Evolutionary conservation across 805 yeast species (phyloP).

Genomic region (Candida ficus): DNA sequence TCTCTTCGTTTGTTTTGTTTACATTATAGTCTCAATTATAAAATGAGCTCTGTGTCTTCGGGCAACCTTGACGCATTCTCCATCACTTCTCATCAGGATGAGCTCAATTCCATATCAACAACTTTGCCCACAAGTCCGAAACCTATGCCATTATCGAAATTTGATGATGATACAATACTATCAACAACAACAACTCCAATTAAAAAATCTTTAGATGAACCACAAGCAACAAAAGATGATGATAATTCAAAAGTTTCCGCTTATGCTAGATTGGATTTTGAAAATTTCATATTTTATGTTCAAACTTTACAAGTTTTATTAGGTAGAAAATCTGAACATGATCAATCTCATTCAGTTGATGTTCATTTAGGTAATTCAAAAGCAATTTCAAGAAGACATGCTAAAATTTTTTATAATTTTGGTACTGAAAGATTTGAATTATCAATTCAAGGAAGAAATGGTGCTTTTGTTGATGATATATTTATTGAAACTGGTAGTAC

Average conservation of each 20-base stretch:
- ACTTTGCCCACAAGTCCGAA: neutral
- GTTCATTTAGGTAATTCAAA: conserved; percentile 90
- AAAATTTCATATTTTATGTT: conserved; percentile 88
- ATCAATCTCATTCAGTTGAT: conserved; percentile 69
- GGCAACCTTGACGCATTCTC: too few relatives aligned
- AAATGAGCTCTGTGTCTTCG: too few relatives aligned
- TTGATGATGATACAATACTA: neutral
- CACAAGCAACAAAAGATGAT: neutral
- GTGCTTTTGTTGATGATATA: conserved; percentile 90
- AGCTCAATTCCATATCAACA: too few relatives aligned
- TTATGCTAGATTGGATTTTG: conserved; percentile 80
- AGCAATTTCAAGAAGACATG: conserved; percentile 91
- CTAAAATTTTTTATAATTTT: conserved; percentile 92
- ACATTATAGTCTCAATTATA: too few relatives aligned
- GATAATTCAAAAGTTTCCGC: conserved; percentile 37
- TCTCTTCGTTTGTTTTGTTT: too few relatives aligned
- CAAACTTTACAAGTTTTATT: conserved; percentile 92
- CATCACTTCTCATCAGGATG: too few relatives aligned
- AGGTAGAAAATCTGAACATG: conserved; percentile 83
- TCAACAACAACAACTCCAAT: neutral
- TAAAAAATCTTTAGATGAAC: neutral
- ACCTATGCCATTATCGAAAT: neutral
- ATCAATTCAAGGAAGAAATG: conserved; percentile 89
- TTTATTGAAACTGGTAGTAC: conserved; percentile 91
- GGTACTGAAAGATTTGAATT: conserved; percentile 94